Percentiles rank a stretch among this genome's conserved stretches.
phyloP scores from a whole-genome alignment of 169 alveolate genomes.

The Eimeria sp. region DNA sequence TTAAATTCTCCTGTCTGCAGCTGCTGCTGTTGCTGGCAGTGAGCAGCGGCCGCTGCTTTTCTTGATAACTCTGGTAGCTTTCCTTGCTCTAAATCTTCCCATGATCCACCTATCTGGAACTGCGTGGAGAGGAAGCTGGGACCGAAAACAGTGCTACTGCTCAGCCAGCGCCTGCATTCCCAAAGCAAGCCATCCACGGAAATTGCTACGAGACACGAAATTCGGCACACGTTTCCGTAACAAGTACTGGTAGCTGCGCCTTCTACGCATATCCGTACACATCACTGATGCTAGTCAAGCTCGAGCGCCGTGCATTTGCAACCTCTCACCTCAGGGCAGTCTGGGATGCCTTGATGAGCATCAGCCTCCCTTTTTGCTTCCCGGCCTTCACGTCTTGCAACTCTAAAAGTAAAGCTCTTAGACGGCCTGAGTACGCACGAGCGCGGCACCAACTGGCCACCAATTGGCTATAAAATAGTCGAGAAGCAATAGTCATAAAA shows the following conservation, averaged over 20 bases:
- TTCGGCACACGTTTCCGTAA: background rate
- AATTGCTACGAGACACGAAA: background rate
- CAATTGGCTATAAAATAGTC: background rate
- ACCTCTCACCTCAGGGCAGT: slow-evolving; percentile 72
- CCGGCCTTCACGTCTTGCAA: slow-evolving; percentile 62
- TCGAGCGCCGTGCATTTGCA: background rate
- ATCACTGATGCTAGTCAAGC: background rate
- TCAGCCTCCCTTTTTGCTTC: slow-evolving; percentile 22
- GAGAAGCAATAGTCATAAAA: background rate
- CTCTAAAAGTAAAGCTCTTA: slow-evolving; percentile 33
- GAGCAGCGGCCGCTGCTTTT: slow-evolving; percentile 34
- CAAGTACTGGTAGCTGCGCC: background rate
- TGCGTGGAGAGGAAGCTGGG: slow-evolving; percentile 37
- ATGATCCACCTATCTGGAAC: slow-evolving; percentile 44
- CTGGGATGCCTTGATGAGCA: slow-evolving; percentile 67
- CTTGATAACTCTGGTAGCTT: slow-evolving; percentile 7
- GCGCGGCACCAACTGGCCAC: background rate
- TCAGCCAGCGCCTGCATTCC: slow-evolving; percentile 66
- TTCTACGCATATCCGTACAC: background rate
- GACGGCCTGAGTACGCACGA: slow-evolving; percentile 35
- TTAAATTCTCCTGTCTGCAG: background rate
- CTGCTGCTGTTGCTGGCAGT: slow-evolving; percentile 43
- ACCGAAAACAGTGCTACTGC: slow-evolving; percentile 59
- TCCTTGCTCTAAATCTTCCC: slow-evolving; percentile 40
- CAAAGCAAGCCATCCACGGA: background rate